phyloP scores from a whole-genome alignment of 805 yeast species.

The Metschnikowia kofuensis region DNA sequence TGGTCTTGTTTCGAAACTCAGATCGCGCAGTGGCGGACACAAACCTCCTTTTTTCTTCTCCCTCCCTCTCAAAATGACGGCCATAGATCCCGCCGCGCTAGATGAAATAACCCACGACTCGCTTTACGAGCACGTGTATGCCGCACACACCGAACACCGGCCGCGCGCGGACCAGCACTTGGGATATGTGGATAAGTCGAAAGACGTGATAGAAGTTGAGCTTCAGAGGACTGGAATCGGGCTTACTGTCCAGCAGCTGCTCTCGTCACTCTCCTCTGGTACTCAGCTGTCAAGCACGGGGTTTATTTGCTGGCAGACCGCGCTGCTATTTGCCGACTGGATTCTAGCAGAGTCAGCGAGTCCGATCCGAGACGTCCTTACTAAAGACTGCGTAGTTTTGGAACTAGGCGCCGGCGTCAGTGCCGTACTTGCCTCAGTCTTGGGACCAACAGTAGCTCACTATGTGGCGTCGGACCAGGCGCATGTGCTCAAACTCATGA shows the following conservation, averaged over 20 bases:
- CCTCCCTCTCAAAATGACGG: not conserved
- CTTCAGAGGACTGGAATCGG: constrained; percentile 24
- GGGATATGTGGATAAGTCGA: constrained; percentile 35
- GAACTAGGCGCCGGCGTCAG: constrained; percentile 66
- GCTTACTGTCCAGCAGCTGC: constrained; percentile 32
- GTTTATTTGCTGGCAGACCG: constrained; percentile 58
- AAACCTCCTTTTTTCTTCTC: not conserved
- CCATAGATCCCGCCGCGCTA: constrained; percentile 1
- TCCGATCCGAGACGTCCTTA: constrained; percentile 23
- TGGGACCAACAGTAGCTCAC: constrained; percentile 28
- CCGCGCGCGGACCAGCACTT: constrained; percentile 28
- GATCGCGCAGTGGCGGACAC: not conserved
- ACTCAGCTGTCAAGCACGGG: constrained; percentile 52
- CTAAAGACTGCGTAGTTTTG: constrained; percentile 29
- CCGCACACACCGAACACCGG: constrained; percentile 26
- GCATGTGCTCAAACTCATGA: constrained; percentile 49
- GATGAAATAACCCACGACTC: constrained; percentile 13
- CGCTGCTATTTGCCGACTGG: constrained; percentile 54
- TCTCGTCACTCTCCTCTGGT: constrained; percentile 31
- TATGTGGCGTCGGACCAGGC: constrained; percentile 60
- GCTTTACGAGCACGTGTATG: constrained; percentile 31
- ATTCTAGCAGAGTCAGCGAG: constrained; percentile 27
- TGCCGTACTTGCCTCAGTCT: constrained; percentile 46
- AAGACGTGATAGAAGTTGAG: constrained; percentile 21
- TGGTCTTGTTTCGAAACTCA: too few species aligned